phyloP scores from a whole-genome alignment of 176 grass and related monocot genomes.

The Musa troglodytarum region DNA sequence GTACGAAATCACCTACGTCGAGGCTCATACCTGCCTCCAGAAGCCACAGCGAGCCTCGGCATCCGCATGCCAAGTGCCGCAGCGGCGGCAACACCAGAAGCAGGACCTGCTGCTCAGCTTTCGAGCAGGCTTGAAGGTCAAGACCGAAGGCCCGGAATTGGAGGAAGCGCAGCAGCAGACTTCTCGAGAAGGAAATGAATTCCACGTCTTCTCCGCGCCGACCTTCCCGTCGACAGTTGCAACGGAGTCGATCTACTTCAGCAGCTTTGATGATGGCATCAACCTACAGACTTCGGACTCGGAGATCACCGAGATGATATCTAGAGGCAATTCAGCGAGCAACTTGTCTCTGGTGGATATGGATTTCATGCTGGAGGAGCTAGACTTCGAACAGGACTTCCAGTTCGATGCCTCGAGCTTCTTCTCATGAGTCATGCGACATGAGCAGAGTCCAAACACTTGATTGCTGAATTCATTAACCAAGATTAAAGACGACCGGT shows the following conservation, averaged over 20 bases:
- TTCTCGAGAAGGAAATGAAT: background rate
- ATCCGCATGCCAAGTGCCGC: background rate
- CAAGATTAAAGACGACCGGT: background rate
- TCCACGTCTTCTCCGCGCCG: slow-evolving; percentile 13
- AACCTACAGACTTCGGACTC: slow-evolving; percentile 1
- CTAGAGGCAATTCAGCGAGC: background rate
- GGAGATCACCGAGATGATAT: slow-evolving; percentile 15
- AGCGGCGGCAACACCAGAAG: background rate
- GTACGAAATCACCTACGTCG: slow-evolving; percentile 66
- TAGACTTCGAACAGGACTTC: slow-evolving; percentile 11
- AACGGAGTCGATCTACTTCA: slow-evolving; percentile 11
- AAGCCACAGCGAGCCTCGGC: background rate
- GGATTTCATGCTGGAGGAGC: slow-evolving; percentile 18
- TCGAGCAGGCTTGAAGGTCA: background rate
- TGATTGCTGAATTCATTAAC: background rate
- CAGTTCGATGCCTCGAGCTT: slow-evolving; percentile 14
- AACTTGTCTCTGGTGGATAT: slow-evolving; percentile 26
- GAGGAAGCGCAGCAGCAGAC: slow-evolving; percentile 13
- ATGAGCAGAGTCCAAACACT: background rate
- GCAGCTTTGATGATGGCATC: slow-evolving; percentile 6
- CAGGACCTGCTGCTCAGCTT: background rate
- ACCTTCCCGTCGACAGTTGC: slow-evolving; percentile 17
- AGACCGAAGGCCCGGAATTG: background rate
- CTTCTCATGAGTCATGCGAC: background rate
- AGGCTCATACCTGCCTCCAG: slow-evolving; percentile 49